Percentiles rank a stretch among this genome's conserved stretches.
phyloP scores from a whole-genome alignment of 2,329 filamentous ascomycete genomes.

The Diaporthe citriasiana region DNA sequence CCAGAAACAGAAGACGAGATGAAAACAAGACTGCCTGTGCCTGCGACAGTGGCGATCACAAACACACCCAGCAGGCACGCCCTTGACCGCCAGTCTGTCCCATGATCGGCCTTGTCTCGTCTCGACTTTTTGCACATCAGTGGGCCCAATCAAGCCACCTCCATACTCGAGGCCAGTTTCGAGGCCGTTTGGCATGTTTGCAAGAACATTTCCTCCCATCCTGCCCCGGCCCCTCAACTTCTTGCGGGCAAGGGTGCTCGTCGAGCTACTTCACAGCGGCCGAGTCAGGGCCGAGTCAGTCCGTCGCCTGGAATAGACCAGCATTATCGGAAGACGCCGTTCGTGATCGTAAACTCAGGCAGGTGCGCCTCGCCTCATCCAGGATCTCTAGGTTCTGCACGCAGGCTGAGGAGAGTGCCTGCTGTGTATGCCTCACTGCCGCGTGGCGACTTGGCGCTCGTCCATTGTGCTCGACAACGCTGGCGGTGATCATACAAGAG shows the following conservation, averaged over 20 bases:
- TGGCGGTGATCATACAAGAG: conserved; percentile 36
- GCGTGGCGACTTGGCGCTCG: conserved; percentile 14
- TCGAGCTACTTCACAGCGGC: conserved; percentile 8
- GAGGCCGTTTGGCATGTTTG: conserved; percentile 37
- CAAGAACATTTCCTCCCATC: conserved; percentile 5
- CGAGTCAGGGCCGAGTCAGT: conserved; percentile 38
- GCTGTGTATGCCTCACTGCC: conserved; percentile 13
- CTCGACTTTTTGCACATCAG: conserved; percentile 36
- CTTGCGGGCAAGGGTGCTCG: not conserved
- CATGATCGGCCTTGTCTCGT: conserved; percentile 39
- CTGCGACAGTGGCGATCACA: conserved; percentile 33
- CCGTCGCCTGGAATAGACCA: conserved; percentile 23
- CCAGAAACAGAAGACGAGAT: conserved; percentile 28
- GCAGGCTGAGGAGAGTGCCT: not conserved
- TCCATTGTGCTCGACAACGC: conserved; percentile 3
- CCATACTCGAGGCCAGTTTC: conserved; percentile 32
- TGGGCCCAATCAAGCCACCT: conserved; percentile 35
- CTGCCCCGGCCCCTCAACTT: not conserved
- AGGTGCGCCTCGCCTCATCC: not conserved
- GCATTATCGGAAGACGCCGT: conserved; percentile 9
- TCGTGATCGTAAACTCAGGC: conserved; percentile 7
- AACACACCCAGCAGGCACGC: conserved; percentile 33
- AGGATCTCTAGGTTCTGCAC: not conserved
- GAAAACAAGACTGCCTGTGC: conserved; percentile 21
- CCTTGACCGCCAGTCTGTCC: conserved; percentile 16